Conservation (phyloP, 345 rosid species). For the Pistacia atlantica region DNA sequence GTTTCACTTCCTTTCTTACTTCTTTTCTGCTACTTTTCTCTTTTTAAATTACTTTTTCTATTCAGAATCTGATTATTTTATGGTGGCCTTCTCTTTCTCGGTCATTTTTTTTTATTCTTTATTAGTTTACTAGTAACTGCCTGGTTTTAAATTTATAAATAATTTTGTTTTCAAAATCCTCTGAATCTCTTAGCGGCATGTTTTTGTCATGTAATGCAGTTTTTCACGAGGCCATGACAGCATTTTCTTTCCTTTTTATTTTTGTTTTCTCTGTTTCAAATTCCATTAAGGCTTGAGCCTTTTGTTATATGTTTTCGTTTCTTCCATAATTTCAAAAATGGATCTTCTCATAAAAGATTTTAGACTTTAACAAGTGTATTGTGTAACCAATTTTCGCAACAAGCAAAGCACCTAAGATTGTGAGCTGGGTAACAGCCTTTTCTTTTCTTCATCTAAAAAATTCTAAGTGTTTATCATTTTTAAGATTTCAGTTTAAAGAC, state of each 20-base stretch:
- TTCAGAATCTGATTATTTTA: constrained; percentile 22
- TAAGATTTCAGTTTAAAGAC: constrained; percentile 20
- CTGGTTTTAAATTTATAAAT: not conserved
- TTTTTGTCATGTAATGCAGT: constrained; percentile 51
- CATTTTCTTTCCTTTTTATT: not conserved
- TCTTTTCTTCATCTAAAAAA: constrained; percentile 12
- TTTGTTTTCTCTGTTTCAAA: constrained; percentile 19
- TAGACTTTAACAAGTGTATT: constrained; percentile 10
- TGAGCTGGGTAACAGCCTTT: constrained; percentile 24
- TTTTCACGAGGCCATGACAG: constrained; percentile 48
- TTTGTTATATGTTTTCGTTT: not conserved
- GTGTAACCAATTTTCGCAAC: constrained; percentile 30
- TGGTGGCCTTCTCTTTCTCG: not conserved
- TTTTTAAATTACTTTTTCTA: not conserved
- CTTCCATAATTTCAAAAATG: constrained; percentile 12
- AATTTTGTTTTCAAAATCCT: constrained; percentile 4
- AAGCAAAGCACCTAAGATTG: constrained; percentile 26
- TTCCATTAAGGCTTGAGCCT: not conserved
- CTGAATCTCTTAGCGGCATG: constrained; percentile 34
- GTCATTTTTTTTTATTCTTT: constrained; percentile 4
- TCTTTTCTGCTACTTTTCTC: not conserved
- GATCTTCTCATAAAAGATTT: constrained; percentile 1
- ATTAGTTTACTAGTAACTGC: not conserved
- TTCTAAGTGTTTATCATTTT: constrained; percentile 12
- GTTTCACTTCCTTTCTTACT: not conserved